These are phyloP conservation scores for Globisporangium polare DNA, from an alignment of 352 stramenopile genomes.

Conservation along the genomic window DNA sequence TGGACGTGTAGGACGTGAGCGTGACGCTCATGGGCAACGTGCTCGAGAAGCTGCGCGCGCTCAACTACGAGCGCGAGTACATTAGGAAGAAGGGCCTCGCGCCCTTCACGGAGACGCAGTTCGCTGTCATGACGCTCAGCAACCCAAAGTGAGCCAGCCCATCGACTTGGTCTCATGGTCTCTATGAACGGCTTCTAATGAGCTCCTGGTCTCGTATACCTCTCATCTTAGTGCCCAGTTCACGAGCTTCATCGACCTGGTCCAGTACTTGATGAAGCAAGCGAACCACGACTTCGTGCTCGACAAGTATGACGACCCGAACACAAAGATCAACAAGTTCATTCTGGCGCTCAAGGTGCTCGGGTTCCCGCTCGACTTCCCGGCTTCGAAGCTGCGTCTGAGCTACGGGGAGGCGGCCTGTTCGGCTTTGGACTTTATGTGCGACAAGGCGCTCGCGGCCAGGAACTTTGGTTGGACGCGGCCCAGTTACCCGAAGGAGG, in stretches of 20 bases:
- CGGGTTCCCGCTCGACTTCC: conserved; percentile 80
- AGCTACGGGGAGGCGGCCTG: conserved; percentile 77
- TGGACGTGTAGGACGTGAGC: conserved; percentile 47
- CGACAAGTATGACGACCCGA: conserved; percentile 88
- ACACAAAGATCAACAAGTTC: conserved; percentile 86
- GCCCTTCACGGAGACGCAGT: conserved; percentile 72
- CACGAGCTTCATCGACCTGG: conserved; percentile 73
- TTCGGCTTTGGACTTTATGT: conserved; percentile 72
- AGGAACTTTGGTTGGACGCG: conserved; percentile 63
- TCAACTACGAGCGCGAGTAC: conserved; percentile 77
- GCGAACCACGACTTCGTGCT: conserved; percentile 77
- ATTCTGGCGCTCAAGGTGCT: conserved; percentile 79
- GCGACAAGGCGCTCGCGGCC: conserved; percentile 68
- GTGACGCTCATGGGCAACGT: conserved; percentile 83
- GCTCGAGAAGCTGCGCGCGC: conserved; percentile 76
- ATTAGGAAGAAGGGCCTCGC: conserved; percentile 69
- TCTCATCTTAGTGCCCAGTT: conserved; percentile 58
- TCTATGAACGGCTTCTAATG: not conserved
- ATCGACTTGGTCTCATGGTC: not conserved
- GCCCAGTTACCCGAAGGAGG: conserved; percentile 70
- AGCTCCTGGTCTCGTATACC: not conserved
- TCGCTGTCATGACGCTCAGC: conserved; percentile 40
- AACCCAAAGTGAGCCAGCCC: conserved; percentile 39
- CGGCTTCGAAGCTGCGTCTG: conserved; percentile 70
- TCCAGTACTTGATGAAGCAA: conserved; percentile 70